Base-by-base conservation (phyloP, 306 rosid species). In the Inga laurina region DNA sequence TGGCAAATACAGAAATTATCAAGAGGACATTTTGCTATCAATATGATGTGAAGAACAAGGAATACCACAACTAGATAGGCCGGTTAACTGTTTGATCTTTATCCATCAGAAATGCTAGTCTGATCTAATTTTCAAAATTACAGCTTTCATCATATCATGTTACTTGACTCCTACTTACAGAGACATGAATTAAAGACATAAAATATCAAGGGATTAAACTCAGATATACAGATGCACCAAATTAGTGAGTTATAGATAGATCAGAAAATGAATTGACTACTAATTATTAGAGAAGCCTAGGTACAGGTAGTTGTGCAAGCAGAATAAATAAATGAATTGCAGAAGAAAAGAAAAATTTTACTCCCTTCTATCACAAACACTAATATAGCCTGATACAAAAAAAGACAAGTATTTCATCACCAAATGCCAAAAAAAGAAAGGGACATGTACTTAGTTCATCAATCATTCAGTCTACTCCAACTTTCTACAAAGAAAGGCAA, bases 61-160 rank as follows among this genome's bases (percentile, higher is more conserved):
- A 79, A 61, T 72, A 72, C 45, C 83, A 77, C 56, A 76, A 64
- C 79, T 73, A 45, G 57, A 59, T 66, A 81, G 45, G 77, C 41
- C 69, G 49, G 32, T 57, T 72, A 49, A 61, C 64, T 67, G 21
- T 62, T 44, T 52, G 41, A 41, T 59, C 76, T 16, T 30, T 27
- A 27, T 44, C n/a, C 21, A 52, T 16, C 70, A 75, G 24, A 67
- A 35, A 15, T 6, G 62, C 39, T 44, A 48, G 64, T 80, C 22
- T 66, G 76, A 27, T 72, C 46, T 68, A 8, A n/a, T 30, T 41
- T 77, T 69, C 68, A n/a, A 45, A 74, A 78, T 77, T 65, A 72
- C 66, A 68, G 27, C 54, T 69, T n/a, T 52, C 62, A 76, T 43
- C 52, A 39, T 39, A 44, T 21, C 49, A 73, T 15, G 24, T 56